These are phyloP conservation scores for Ceratocystis variospora DNA, from an alignment of 2,329 filamentous ascomycete species.

Conservation along the genomic window DNA sequence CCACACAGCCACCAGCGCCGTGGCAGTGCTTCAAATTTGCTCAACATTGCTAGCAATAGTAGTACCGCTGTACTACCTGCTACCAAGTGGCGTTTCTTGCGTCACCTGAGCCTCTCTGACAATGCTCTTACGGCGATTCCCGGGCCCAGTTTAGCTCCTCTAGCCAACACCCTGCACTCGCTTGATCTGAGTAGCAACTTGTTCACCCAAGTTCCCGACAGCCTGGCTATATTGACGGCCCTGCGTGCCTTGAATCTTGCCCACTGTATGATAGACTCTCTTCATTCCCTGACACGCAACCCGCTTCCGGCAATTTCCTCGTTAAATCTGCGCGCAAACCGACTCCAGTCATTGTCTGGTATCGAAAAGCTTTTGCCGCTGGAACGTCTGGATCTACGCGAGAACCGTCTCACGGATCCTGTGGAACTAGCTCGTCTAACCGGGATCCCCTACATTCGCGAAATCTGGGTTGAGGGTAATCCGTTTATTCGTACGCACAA, in stretches of 20 bases:
- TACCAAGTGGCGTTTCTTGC: constrained; percentile 88
- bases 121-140: constrained; percentile 76
- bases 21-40: constrained; percentile 66
- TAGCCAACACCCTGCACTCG: constrained; percentile 79
- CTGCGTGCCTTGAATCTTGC: constrained; percentile 88
- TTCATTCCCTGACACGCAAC: constrained; percentile 73
- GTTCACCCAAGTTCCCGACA: constrained; percentile 89
- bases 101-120: constrained; percentile 81
- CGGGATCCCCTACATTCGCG: constrained; percentile 76
- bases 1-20: constrained; percentile 37
- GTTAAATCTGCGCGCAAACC: constrained; percentile 79
- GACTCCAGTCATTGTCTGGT: constrained; percentile 73
- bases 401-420: constrained; percentile 83
- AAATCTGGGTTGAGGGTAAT: constrained; percentile 87
- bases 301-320: constrained; percentile 88
- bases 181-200: constrained; percentile 86
- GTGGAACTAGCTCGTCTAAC: constrained; percentile 81
- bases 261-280: constrained; percentile 92
- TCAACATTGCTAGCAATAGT: constrained; percentile 40
- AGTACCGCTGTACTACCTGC: constrained; percentile 46
- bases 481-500: constrained; percentile 79
- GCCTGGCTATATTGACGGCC: constrained; percentile 68
- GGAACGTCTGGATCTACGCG: constrained; percentile 78
- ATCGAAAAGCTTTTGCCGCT: constrained; percentile 79
- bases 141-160: constrained; percentile 59